These are phyloP conservation scores for Heliosperma pusillum DNA, from an alignment of 148 eudicot species.

Conservation along the genomic window DNA sequence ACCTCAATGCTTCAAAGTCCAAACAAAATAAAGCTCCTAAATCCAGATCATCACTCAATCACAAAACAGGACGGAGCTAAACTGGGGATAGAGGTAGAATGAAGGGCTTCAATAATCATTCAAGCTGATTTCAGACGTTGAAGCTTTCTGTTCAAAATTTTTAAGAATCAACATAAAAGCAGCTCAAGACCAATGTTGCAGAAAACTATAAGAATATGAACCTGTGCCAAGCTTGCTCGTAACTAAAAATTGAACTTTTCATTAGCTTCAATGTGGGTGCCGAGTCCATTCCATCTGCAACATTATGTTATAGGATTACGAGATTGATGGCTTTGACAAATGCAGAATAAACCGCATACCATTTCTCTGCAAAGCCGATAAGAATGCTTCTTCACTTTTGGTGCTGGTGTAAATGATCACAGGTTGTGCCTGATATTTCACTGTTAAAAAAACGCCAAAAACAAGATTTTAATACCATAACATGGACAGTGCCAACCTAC, in stretches of 20 bases:
- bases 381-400: constrained; percentile 70
- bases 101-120: neutral
- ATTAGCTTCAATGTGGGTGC: constrained; percentile 72
- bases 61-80: neutral
- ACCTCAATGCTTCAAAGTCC: neutral
- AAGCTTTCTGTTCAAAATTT: neutral
- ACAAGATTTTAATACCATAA: constrained; percentile 1
- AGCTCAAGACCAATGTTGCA: constrained; percentile 4
- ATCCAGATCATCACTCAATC: neutral
- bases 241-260: constrained; percentile 88
- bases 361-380: constrained; percentile 73
- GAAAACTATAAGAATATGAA: constrained; percentile 13
- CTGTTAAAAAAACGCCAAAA: constrained; percentile 37
- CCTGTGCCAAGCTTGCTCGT: constrained; percentile 99
- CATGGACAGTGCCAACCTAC: neutral
- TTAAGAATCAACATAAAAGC: neutral
- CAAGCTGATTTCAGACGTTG: neutral
- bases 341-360: constrained; percentile 40
- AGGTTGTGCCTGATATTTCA: constrained; percentile 88
- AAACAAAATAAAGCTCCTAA: neutral
- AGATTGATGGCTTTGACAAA: constrained; percentile 13
- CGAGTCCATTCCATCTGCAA: constrained; percentile 62
- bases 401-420: constrained; percentile 86
- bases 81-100: neutral
- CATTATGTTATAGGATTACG: constrained; percentile 19